Evolutionary conservation across 768 basidiomycete genomes (phyloP), one percentile per base, ranked within the genome.

Genomic region (Mycena alexandri): DNA sequence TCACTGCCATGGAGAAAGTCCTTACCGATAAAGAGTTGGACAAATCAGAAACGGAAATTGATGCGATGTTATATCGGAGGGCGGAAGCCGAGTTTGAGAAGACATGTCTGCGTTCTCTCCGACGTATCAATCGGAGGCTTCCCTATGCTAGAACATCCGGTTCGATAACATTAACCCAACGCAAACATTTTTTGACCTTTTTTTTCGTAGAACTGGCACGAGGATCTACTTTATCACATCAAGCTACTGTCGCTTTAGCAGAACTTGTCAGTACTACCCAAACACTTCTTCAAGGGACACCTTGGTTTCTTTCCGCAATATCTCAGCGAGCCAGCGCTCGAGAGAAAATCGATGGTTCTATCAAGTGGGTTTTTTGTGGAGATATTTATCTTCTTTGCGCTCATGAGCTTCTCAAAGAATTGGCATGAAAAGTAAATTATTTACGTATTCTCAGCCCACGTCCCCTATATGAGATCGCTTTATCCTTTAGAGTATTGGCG

Each of bases 401-500:
- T n/a, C n/a, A n/a, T n/a, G n/a, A n/a, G n/a, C n/a, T n/a, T n/a
- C n/a, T n/a, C n/a, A n/a, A n/a, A n/a, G n/a, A n/a, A n/a, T n/a
- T n/a, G n/a, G n/a, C n/a, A n/a, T n/a, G n/a, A n/a, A n/a, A n/a
- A n/a, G n/a, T n/a, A n/a, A n/a, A n/a, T n/a, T n/a, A n/a, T n/a
- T n/a, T n/a, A n/a, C n/a, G n/a, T n/a, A n/a, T n/a, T n/a, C n/a
- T n/a, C n/a, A n/a, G n/a, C n/a, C n/a, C n/a, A n/a, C n/a, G n/a
- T n/a, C n/a, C n/a, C n/a, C n/a, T n/a, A n/a, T n/a, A n/a, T n/a
- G n/a, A n/a, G n/a, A n/a, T n/a, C 24, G 21, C 7, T 44, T 17
- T 44, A 44, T 44, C n/a, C 48, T 50, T 22, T 50, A 52, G 51
- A 52, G 33, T 34, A 52, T n/a, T 52, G 51, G 51, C 51, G 51